phyloP scores from a whole-genome alignment of 108 stramenopile species.

The Nannochloropsis gaditana region DNA sequence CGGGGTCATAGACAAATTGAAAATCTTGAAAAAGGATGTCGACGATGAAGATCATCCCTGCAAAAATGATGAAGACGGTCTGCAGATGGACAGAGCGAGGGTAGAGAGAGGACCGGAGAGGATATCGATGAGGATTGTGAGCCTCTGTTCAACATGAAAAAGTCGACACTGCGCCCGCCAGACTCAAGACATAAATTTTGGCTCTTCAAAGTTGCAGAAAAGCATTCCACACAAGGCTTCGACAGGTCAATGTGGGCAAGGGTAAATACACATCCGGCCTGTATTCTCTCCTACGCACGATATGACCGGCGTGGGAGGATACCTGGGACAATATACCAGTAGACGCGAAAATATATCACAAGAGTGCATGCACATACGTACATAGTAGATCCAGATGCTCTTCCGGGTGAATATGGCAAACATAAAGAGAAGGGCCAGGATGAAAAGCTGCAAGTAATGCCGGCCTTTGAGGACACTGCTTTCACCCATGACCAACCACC shows the following conservation, averaged over 20 bases:
- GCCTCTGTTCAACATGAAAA: too few relatives aligned
- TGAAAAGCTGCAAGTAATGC: constrained; percentile 15
- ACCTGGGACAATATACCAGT: too few relatives aligned
- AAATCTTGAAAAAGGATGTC: constrained; percentile 20
- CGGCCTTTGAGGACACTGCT: constrained; percentile 5
- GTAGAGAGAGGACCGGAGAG: not conserved
- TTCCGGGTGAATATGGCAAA: constrained; percentile 18
- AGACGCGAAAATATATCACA: too few relatives aligned
- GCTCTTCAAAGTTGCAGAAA: too few relatives aligned
- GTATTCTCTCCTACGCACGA: too few relatives aligned
- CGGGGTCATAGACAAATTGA: not conserved
- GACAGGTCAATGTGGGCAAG: too few relatives aligned
- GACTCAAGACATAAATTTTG: too few relatives aligned
- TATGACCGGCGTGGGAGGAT: too few relatives aligned
- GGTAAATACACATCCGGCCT: too few relatives aligned
- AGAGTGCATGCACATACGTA: not conserved
- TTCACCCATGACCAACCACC: not conserved
- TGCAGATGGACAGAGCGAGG: not conserved
- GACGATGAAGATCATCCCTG: not conserved
- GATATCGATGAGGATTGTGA: not conserved
- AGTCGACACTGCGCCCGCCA: too few relatives aligned
- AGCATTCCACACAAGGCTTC: too few relatives aligned
- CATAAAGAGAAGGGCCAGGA: constrained; percentile 17
- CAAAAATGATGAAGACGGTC: not conserved
- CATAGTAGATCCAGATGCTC: constrained; percentile 18